Base-by-base conservation (phyloP, 768 basidiomycete species). In the Pseudohyphozyma bogoriensis region DNA sequence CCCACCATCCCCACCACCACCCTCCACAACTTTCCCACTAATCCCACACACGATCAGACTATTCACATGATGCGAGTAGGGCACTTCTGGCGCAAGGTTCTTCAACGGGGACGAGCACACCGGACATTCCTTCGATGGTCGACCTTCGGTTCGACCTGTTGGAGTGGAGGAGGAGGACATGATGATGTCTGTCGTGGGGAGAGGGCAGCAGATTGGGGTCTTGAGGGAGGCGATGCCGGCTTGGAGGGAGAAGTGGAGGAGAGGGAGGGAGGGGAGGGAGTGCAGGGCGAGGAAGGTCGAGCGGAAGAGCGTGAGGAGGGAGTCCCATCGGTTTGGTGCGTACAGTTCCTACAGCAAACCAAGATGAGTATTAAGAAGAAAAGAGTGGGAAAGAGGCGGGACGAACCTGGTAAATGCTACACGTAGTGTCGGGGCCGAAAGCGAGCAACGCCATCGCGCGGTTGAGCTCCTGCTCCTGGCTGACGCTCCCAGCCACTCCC, bases 21-120 rank as follows among this genome's bases (percentile, higher is more conserved):
- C 91, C 69, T 95, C 87, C 85, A 97, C 93, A 58, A 97, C 91
- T 72, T 85, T 84, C 29, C 93, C 91, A 64, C 82, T 89, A 69
- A 96, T 80, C 55, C 83, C 76, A 71, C 95, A 97, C 20, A 97
- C 92, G 56, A 99, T 88, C 0, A 89, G 93, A 26, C 90, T 93
- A 71, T 93, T 96, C 42, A 85, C 83, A 72, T 97, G 91, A 75
- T 97, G 92, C 67, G 87, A 88, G 71, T 81, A 84, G 1, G 95
- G 92, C 0, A 96, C 89, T 65, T 90, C 87, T 58, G 79, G 77
- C 15, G 87, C 89, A 11, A 99, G 81, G 60, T 80, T 78, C 26
- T 85, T 77, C 28, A 83, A 82, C 42, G 81, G 78, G 22, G 76
- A 76, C 57, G 89, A 87, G 74, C 95, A 99, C 6, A 89, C 85